Percentiles rank a stretch among this genome's conserved stretches.
phyloP scores from a whole-genome alignment of 2,329 filamentous ascomycete species.

The Penicillium fuscoglaucum region DNA sequence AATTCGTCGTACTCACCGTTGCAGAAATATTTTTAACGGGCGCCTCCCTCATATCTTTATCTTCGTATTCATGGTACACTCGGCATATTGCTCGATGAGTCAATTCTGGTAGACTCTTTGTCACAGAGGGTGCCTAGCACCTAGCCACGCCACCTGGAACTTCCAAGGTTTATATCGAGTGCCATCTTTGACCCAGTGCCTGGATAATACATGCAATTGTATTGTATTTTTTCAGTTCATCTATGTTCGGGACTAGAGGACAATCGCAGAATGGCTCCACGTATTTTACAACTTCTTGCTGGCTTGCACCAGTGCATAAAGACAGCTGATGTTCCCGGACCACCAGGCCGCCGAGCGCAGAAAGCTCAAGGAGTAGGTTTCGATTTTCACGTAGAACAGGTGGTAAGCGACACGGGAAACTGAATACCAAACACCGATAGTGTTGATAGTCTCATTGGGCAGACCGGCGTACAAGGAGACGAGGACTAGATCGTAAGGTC shows the following conservation, averaged over 20 bases:
- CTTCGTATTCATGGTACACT: background rate
- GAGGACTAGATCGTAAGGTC: constrained; percentile 26
- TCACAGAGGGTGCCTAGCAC: background rate
- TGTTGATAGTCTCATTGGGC: constrained; percentile 38
- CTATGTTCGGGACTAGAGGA: background rate
- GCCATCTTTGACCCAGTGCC: background rate
- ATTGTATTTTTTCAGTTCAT: background rate
- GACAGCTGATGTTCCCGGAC: constrained; percentile 41
- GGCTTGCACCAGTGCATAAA: constrained; percentile 39
- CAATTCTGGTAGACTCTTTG: background rate
- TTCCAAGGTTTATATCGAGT: background rate
- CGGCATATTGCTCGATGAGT: background rate
- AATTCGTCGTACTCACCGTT: background rate
- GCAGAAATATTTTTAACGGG: background rate
- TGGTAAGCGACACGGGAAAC: constrained; percentile 37
- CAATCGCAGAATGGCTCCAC: background rate
- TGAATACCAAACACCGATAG: constrained; percentile 39
- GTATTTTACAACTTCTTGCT: constrained; percentile 31
- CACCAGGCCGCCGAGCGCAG: constrained; percentile 42
- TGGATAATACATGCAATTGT: background rate
- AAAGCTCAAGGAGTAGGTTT: constrained; percentile 31
- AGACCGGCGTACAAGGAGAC: constrained; percentile 40
- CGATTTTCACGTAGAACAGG: constrained; percentile 36
- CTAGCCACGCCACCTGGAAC: background rate
- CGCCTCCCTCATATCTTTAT: background rate